Base-by-base conservation (phyloP, 768 basidiomycete species). In the Chiua virens region DNA sequence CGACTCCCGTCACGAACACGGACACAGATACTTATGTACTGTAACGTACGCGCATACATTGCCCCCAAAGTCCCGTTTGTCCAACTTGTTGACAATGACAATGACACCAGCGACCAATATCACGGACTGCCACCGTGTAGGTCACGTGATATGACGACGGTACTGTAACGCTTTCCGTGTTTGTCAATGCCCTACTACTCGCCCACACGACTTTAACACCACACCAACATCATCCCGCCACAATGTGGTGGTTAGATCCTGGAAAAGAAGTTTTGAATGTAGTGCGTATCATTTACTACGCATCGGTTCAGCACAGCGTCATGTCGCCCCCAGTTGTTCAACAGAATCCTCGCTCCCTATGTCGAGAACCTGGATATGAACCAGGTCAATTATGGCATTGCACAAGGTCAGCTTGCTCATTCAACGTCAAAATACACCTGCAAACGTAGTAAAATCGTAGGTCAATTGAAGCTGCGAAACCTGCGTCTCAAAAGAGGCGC, bases 351-450 rank as follows among this genome's bases (percentile, higher is more conserved):
- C 44, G 90, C 91, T 23, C 94, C 92, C 0, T 98, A 98, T 79
- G 88, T 98, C 57, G 92, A 94, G 75, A 96, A 98, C 65, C 73
- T 99, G 68, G 94, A 98, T 69, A 81, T 93, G 67, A 88, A 92
- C 66, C 92, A 95, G 70, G 88, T 98, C 43, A 94, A 94, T 64
- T 87, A 96, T 76, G 93, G 91, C 15, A 89, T 96, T 57, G 88
- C 81, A 52, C 87, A 90, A 78, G 93, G 92, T 81, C 66, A 54
- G 68, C 48, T 20, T 11, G 3, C 22, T 38, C 23, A 13, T 9
- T 30, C 47, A 27, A 40, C 22, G 35, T 36, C 54, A 45, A 32
- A 1, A 39, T 27, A 15, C 44, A 46, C 43, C 23, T 14, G 21
- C 34, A 32, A 56, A 52, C 34, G 23, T 52, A 48, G 57, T 53